phyloP scores from a whole-genome alignment of 176 grass and related monocot genomes.

The maize (Zea mays) region DNA sequence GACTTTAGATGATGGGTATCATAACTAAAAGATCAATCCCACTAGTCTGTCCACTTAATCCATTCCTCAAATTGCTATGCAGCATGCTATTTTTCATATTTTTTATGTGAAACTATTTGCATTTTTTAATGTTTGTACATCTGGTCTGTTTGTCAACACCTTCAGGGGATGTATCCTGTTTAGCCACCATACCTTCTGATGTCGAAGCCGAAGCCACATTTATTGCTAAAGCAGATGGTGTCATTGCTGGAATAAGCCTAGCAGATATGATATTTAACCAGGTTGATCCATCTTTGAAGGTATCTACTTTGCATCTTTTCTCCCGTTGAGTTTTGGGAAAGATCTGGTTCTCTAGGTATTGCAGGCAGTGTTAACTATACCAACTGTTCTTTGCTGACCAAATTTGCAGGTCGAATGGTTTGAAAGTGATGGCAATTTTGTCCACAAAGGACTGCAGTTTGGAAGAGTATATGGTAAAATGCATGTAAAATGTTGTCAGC shows the following conservation, averaged over 20 bases:
- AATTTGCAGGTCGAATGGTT: conserved; percentile 81
- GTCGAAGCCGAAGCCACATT: conserved; percentile 88
- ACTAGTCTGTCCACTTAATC: neutral
- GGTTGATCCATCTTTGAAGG: conserved; percentile 80
- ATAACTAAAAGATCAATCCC: neutral
- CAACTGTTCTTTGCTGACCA: neutral
- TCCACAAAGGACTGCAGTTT: conserved; percentile 81
- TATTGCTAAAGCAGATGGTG: conserved; percentile 83
- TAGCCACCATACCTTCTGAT: conserved; percentile 80
- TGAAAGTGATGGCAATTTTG: conserved; percentile 64
- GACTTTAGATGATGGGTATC: neutral
- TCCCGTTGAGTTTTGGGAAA: neutral
- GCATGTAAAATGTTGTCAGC: neutral
- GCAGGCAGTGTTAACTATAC: neutral
- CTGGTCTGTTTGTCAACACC: conserved; percentile 10
- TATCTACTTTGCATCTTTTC: conserved; percentile 28
- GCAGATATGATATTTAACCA: conserved; percentile 93
- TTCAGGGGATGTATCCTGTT: conserved; percentile 90
- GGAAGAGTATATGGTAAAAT: conserved; percentile 88
- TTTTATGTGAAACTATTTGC: conserved; percentile 16
- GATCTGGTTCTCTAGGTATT: conserved; percentile 17
- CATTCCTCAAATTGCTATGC: conserved; percentile 3
- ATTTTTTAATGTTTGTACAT: neutral
- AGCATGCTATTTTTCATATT: neutral
- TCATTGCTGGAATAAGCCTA: conserved; percentile 83